Evolutionary conservation across 345 rosid species (phyloP).

Genomic region (Brassica incana): DNA sequence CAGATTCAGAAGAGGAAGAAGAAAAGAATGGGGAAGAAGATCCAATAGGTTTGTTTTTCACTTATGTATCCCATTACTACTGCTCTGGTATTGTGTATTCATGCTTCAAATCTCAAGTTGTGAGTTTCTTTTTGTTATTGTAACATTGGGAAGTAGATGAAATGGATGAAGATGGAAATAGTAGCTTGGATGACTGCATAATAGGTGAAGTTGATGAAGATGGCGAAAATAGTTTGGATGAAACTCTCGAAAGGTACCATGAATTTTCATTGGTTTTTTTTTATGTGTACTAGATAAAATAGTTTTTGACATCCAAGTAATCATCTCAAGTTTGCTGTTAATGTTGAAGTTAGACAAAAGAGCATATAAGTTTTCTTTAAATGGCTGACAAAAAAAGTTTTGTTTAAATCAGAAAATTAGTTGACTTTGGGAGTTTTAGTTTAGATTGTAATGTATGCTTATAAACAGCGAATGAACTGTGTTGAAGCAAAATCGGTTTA

Average conservation of each 20-base stretch:
- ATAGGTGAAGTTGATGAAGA: slow-evolving; percentile 32
- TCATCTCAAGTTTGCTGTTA: background rate
- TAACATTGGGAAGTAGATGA: slow-evolving; percentile 21
- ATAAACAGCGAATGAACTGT: background rate
- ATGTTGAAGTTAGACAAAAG: background rate
- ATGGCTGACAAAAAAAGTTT: background rate
- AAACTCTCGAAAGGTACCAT: slow-evolving; percentile 26
- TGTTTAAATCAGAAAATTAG: background rate
- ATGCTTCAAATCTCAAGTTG: slow-evolving; percentile 14
- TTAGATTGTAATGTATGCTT: background rate
- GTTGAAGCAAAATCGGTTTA: background rate
- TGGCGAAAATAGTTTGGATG: slow-evolving; percentile 13
- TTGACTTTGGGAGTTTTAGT: background rate
- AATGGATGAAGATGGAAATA: slow-evolving; percentile 18
- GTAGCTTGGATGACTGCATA: slow-evolving; percentile 21
- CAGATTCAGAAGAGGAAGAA: slow-evolving; percentile 75
- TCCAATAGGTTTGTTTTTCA: slow-evolving; percentile 49
- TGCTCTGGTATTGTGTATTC: background rate
- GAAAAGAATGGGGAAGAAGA: slow-evolving; percentile 44
- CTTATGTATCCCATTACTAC: slow-evolving; percentile 13
- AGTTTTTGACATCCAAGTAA: background rate
- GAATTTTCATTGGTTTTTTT: background rate
- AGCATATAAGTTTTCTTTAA: background rate
- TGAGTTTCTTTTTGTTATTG: background rate
- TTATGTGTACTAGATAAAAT: background rate